Base-by-base conservation (phyloP, 352 stramenopile species). In the Pythium biforme region DNA sequence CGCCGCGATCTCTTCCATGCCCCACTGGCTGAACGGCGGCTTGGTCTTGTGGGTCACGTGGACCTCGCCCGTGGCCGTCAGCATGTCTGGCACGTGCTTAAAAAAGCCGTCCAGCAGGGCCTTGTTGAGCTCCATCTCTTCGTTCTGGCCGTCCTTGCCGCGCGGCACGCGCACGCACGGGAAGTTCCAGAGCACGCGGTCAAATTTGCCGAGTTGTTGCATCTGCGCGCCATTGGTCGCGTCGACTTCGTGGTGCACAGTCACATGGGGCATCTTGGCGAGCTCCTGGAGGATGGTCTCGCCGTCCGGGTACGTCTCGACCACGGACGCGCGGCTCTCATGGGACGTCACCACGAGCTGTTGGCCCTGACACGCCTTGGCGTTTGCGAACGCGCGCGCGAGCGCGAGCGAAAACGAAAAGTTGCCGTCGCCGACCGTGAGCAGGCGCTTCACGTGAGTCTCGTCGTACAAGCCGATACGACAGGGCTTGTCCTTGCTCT, bases 171-270 rank as follows among this genome's bases (percentile, higher is more conserved):
- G 89, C 8, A 97, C 91, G 61, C 96, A 98, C 23, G 95, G 94
- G 67, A 99, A 99, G 73, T 99, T 99, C 93, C 95, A 99, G 31
- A 97, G 79, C 46, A 99, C 88, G 63, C 90, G 79, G 70, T 98
- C 86, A 70, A 98, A 98, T 26, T 62, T 66, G 2, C 75, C 75
- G 9, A 87, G 55, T n/a, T 41, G 45, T n/a, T 75, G 61, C 60
- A 98, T 79, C 48, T 96, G 94, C 49, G 81, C 59, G 0, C 72
- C 61, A 48, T 87, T 66, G 0, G 93, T 98, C 8, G 92, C 96
- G 67, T 99, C 96, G 1, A 99, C 81, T 45, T 86, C 82, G 62
- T 97, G 96, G 11, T 65, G 66, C 41, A 98, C 79, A 12, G 69
- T 74, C 37, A 86, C 85, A n/a, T 94, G 67, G 2, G 51, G 14